Percentiles rank a stretch among this genome's conserved stretches.
Evolutionary conservation across 805 yeast genomes (phyloP).

Genomic region (Vanderwaltozyma yarrowii): DNA sequence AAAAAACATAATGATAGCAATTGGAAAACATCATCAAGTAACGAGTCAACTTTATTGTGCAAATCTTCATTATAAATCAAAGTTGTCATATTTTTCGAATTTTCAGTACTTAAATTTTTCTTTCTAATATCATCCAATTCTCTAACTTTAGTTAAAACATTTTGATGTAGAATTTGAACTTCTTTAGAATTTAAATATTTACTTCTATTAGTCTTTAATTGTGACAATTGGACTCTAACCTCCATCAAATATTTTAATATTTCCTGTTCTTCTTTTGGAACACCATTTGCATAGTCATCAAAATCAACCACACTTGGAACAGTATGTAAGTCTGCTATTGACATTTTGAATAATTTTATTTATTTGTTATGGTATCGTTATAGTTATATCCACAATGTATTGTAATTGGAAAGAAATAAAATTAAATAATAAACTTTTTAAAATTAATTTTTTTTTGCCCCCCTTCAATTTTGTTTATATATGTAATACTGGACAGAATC

Average conservation of each 20-base stretch:
- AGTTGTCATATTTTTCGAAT: slow-evolving; percentile 16
- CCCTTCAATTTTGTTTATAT: no score
- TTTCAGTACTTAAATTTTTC: slow-evolving; percentile 22
- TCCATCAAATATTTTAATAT: slow-evolving; percentile 33
- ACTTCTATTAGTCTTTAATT: slow-evolving; percentile 51
- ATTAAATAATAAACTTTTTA: no score
- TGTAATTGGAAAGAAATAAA: no score
- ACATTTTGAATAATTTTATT: no score
- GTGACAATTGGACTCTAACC: slow-evolving; percentile 35
- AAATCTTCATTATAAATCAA: slow-evolving; percentile 20
- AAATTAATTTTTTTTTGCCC: no score
- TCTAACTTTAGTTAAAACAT: slow-evolving; percentile 45
- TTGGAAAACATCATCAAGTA: slow-evolving; percentile 85
- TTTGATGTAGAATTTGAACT: slow-evolving; percentile 48
- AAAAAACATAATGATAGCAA: slow-evolving; percentile 75
- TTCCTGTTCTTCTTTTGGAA: slow-evolving; percentile 30
- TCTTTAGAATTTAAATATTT: slow-evolving; percentile 60
- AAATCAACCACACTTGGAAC: slow-evolving; percentile 2
- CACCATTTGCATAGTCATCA: slow-evolving; percentile 4
- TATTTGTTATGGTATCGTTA: no score
- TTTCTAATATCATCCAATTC: slow-evolving; percentile 44
- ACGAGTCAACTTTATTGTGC: slow-evolving; percentile 50
- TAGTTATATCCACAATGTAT: no score
- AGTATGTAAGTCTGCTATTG: not conserved
- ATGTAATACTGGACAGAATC: no score